phyloP scores from a whole-genome alignment of 2,329 filamentous ascomycete species.

The Microcyclospora tardicrescens region DNA sequence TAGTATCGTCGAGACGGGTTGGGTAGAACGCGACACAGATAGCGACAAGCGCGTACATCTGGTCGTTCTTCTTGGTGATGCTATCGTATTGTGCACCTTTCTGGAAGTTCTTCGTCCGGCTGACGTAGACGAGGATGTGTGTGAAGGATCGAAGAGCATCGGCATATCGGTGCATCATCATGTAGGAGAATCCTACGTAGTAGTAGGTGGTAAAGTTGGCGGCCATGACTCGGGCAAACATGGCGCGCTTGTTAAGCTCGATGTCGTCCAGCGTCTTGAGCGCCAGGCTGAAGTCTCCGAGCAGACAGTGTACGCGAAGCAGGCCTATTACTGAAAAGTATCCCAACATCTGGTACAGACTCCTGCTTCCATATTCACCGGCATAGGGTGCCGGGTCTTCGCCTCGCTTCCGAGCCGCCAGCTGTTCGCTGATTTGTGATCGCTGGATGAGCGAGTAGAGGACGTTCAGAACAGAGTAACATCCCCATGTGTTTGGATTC shows the following conservation, averaged over 20 bases:
- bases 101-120: constrained; percentile 99
- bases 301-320: constrained; percentile 85
- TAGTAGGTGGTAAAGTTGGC: constrained; percentile 99
- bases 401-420: constrained; percentile 84
- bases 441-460: constrained; percentile 98
- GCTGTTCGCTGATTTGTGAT: constrained; percentile 95
- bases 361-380: constrained; percentile 88
- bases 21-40: constrained; percentile 98
- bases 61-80: constrained; percentile 99
- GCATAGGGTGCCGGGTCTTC: constrained; percentile 81
- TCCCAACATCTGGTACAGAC: constrained; percentile 93
- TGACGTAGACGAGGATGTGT: constrained; percentile 98
- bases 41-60: constrained; percentile 98
- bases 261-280: constrained; percentile 99
- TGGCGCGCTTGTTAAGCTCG: constrained; percentile 99
- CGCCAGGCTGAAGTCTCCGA: constrained; percentile 95
- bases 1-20: constrained; percentile 93
- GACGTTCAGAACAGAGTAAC: constrained; percentile 98
- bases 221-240: constrained; percentile 99
- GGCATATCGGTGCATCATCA: constrained; percentile 99
- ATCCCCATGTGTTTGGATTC: constrained; percentile 98
- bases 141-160: constrained; percentile 99
- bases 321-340: constrained; percentile 99
- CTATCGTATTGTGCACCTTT: constrained; percentile 98
- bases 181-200: constrained; percentile 99